Evolutionary conservation across 2,329 filamentous ascomycete genomes (phyloP), one percentile per base, ranked within the genome.

Genomic region (Cladophialophora psammophila): DNA sequence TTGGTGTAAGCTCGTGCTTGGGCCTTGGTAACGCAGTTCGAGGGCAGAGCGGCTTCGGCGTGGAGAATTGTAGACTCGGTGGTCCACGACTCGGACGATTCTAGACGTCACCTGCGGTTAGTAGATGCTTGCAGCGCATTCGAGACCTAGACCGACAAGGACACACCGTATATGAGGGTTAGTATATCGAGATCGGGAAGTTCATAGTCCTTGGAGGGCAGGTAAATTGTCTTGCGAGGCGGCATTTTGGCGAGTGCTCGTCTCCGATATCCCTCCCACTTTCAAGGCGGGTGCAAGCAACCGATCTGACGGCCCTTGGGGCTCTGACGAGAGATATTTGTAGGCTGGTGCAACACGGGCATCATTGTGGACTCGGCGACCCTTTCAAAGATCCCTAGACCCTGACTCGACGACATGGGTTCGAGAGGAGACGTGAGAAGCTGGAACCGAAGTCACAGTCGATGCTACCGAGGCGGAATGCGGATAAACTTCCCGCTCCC

Each of bases 11-110:
- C 72, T 3, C 85, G 82, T 2, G 83, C 79, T 42, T 82, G 78
- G 0, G 81, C 77, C 73, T 86, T 88, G 50, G 84, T 89, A 64
- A 90, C 76, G 62, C 75, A 72, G 60, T 84, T 81, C 15, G 78
- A 78, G 0, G 87, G 85, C 57, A 88, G 78, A 5, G 82, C 81
- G 0, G 88, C 88, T 71, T 88, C 86, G 53, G 82, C 80, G 73
- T 89, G 86, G 5, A 90, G 76, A 4, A 84, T 72, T 0, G 83
- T 85, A 55, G 86, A 80, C 54, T 86, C 82, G 26, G 81, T 66
- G 45, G 60, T 66, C 64, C 60, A 68, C 20, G 69, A 34, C 34
- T 71, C 63, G 4, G 65, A 64, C 8, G 67, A 71, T 38, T 72
- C 68, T 71, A 60, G 26, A 20, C 26, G 5, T n/a, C 20, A 31